Percentiles rank a stretch among this genome's conserved stretches.
phyloP scores from a whole-genome alignment of 2,329 filamentous ascomycete species.

The Diplocarpon rosae region DNA sequence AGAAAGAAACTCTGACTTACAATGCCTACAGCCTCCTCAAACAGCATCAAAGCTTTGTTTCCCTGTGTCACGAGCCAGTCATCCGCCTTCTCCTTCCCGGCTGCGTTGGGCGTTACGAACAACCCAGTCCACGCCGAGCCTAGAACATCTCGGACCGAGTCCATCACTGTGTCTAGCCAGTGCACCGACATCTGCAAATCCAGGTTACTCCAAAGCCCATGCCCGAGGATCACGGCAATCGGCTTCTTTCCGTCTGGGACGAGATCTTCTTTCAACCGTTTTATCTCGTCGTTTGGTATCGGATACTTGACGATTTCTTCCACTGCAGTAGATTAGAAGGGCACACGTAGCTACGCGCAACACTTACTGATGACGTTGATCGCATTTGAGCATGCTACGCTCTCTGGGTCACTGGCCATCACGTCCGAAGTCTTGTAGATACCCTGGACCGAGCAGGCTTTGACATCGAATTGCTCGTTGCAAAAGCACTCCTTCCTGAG shows the following conservation, averaged over 20 bases:
- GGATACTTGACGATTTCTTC: slow-evolving; percentile 35
- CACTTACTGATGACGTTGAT: slow-evolving; percentile 30
- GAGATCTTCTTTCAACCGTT: slow-evolving; percentile 30
- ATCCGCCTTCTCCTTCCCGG: slow-evolving; percentile 35
- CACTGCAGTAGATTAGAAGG: slow-evolving; percentile 11
- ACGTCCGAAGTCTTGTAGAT: slow-evolving; percentile 38
- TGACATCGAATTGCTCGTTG: slow-evolving; percentile 38
- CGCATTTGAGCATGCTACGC: slow-evolving; percentile 30
- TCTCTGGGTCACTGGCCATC: slow-evolving; percentile 31
- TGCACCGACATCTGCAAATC: slow-evolving; percentile 31
- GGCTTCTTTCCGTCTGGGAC: slow-evolving; percentile 15
- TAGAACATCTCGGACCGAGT: slow-evolving; percentile 18
- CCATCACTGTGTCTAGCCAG: slow-evolving; percentile 32
- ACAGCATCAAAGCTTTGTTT: slow-evolving; percentile 36
- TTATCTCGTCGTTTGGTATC: slow-evolving; percentile 31
- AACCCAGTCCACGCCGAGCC: slow-evolving; percentile 16
- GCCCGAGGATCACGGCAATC: slow-evolving; percentile 35
- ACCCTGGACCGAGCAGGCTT: slow-evolving; percentile 37
- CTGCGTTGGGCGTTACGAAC: slow-evolving; percentile 36
- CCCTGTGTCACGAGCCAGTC: slow-evolving; percentile 36
- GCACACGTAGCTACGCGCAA: no score
- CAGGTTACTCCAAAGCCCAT: slow-evolving; percentile 38
- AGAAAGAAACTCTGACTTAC: slow-evolving; percentile 3
- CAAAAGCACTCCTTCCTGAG: slow-evolving; percentile 34
- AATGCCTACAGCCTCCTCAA: slow-evolving; percentile 29